A percentile compares a stretch with the other conserved stretches of the same genome.
Evolutionary conservation across 2,329 filamentous ascomycete genomes (phyloP).

Genomic region (Lachnellula occidentalis): DNA sequence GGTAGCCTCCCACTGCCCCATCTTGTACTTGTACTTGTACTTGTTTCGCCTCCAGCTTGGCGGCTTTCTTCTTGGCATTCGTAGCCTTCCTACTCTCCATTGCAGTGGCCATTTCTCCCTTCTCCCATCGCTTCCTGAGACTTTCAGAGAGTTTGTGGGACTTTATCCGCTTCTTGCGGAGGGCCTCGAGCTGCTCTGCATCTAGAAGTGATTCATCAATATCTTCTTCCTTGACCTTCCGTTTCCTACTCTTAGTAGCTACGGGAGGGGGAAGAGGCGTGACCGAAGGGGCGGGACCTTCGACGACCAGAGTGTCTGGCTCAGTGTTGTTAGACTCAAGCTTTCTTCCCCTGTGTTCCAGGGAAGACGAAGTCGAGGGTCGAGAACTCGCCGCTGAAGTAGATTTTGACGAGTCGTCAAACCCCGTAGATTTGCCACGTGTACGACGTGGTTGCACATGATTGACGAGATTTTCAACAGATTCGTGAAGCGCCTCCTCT

Average conservation of each 20-base stretch:
- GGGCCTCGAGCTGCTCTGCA: slow-evolving; percentile 4
- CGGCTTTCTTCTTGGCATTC: slow-evolving; percentile 52
- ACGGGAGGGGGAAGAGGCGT: not conserved
- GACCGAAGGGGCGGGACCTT: not conserved
- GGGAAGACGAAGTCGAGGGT: slow-evolving; percentile 4
- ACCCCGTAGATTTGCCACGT: not conserved
- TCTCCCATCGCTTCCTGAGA: slow-evolving; percentile 44
- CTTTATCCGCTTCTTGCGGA: slow-evolving; percentile 9
- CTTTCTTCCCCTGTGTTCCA: not conserved
- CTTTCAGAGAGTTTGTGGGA: slow-evolving; percentile 12
- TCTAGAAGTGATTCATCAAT: slow-evolving; percentile 3
- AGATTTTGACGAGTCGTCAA: slow-evolving; percentile 3
- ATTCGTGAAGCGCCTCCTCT: slow-evolving; percentile 22
- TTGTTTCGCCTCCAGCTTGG: not conserved
- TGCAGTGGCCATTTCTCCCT: slow-evolving; percentile 55
- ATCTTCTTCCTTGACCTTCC: slow-evolving; percentile 9
- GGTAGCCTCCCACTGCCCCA: slow-evolving; percentile 1
- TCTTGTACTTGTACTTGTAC: not conserved
- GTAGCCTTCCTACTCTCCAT: slow-evolving; percentile 57
- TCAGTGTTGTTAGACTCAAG: slow-evolving; percentile 4
- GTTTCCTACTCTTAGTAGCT: slow-evolving; percentile 6
- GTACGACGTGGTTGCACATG: slow-evolving; percentile 8
- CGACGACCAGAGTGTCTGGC: not conserved
- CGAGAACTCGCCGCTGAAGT: slow-evolving; percentile 4
- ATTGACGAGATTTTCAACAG: slow-evolving; percentile 22